A percentile compares a stretch with the other conserved stretches of the same genome.
phyloP scores from a whole-genome alignment of 1,284 basidiomycete genomes.

The Ustilago tritici region DNA sequence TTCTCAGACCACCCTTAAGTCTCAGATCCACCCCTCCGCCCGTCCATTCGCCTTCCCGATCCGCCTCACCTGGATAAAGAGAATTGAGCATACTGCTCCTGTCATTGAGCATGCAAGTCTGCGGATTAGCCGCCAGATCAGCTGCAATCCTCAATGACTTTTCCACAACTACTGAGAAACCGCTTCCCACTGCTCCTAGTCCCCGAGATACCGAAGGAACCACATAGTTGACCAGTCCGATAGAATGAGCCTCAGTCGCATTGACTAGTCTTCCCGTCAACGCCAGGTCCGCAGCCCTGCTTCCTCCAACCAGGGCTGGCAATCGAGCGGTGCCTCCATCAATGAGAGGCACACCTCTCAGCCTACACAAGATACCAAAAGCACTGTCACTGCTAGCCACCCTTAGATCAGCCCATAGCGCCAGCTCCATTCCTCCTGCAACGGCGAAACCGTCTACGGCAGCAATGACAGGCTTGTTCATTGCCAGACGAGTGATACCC shows the following conservation, averaged over 20 bases:
- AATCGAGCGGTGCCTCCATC: conserved; percentile 44
- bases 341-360: conserved; percentile 48
- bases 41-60: background rate
- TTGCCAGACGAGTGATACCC: conserved; percentile 39
- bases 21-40: conserved; percentile 26
- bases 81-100: conserved; percentile 37
- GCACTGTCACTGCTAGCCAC: conserved; percentile 21
- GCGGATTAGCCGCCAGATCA: conserved; percentile 28
- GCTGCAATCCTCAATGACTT: conserved; percentile 32
- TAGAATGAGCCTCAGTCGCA: conserved; percentile 27
- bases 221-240: conserved; percentile 42
- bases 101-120: conserved; percentile 50
- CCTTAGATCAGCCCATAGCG: conserved; percentile 43
- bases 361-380: conserved; percentile 39
- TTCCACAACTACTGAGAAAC: conserved; percentile 23
- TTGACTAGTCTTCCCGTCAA: conserved; percentile 34
- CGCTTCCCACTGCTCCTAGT: background rate
- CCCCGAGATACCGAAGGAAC: background rate
- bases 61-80: conserved; percentile 13
- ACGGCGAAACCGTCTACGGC: conserved; percentile 47
- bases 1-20: conserved; percentile 32
- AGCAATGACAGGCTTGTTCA: conserved; percentile 51
- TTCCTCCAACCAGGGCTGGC: conserved; percentile 35
- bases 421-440: conserved; percentile 43
- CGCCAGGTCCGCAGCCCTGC: conserved; percentile 34